Base-by-base conservation (phyloP, 192 early-diverging fungal genomes). In the Podila epigama region DNA sequence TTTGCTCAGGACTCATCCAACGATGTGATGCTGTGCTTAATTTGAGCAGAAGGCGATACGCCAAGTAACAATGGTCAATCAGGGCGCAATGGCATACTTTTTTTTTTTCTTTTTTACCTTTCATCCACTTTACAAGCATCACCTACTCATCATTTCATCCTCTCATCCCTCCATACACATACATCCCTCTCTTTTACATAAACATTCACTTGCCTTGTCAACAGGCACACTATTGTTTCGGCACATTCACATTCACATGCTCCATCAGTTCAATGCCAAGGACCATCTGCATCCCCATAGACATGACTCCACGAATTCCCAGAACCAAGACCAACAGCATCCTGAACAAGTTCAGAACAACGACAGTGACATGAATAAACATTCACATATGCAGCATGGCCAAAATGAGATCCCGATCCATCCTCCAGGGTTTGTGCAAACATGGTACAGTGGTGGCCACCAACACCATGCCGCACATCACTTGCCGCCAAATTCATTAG, bases 251-350 rank as follows among this genome's bases (percentile, higher is more conserved):
- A 12, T 29, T 29, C 65, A 61, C 29, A 75, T 75, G 70, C 70
- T 66, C 32, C 63, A 75, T 65, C 63, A 62, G 41, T 59, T 55
- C 37, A 58, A 75, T 48, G 4, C 63, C 4, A 55, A 40, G 54
- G 63, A 60, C 69, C 44, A 58, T 52, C 60, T 25, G 33, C 70
- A 61, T 34, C 61, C 48, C 7, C 63, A 66, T 20, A 63, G 44
- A 18, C 44, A 48, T 48, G 44, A 48, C 44, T 9, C 44, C 44
- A 48, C 66, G 50, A 34, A 20, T 54, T 36, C 25, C 11, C 63
- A n/a, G 44, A 22, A 22, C 11, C 44, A 48, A 48, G 44, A 48
- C 15, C 63, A 29, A 56, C 28, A 12, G 15, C 52, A 18, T 29
- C 50, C 5, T 40, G 28, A 28, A 11, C 41, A 16, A 29, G 28